Percentiles rank a stretch among this genome's conserved stretches.
Conservation (phyloP, 2,329 filamentous ascomycete genomes). For the Cladosporium oxysporum region DNA sequence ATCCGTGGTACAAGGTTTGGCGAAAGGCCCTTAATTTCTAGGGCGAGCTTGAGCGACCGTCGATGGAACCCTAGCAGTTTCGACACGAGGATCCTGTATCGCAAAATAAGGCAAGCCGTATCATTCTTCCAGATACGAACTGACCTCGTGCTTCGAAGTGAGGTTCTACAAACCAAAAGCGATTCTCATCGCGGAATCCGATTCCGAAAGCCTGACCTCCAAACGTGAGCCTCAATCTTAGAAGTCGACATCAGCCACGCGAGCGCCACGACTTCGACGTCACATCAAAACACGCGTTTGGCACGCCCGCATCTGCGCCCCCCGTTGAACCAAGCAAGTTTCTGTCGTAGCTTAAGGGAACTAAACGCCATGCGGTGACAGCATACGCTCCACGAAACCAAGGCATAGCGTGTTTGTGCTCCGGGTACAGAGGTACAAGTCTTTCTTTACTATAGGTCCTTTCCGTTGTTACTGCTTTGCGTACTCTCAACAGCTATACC, state of each 20-base stretch:
- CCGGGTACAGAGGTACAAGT: slow-evolving; percentile 12
- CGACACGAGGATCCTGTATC: no score
- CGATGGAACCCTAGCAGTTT: background rate
- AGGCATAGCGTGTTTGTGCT: slow-evolving; percentile 5
- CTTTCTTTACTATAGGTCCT: background rate
- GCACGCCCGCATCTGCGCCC: background rate
- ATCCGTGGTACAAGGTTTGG: background rate
- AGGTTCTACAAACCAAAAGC: background rate
- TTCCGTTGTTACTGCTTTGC: background rate
- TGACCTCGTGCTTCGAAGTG: background rate
- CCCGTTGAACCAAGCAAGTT: slow-evolving; percentile 12
- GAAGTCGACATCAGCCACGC: background rate
- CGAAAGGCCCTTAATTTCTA: background rate
- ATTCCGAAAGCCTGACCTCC: background rate
- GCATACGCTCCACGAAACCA: slow-evolving; percentile 16
- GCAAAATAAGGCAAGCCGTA: background rate
- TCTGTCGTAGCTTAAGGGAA: slow-evolving; percentile 6
- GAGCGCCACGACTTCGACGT: slow-evolving; percentile 7
- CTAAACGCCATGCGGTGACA: slow-evolving; percentile 17
- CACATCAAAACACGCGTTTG: background rate
- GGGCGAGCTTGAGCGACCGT: background rate
- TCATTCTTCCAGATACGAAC: background rate
- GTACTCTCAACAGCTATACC: background rate
- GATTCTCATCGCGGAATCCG: background rate
- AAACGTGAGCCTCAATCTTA: slow-evolving; percentile 1